phyloP scores from a whole-genome alignment of 192 early-diverging fungal genomes.

The Umbelopsis sp. region DNA sequence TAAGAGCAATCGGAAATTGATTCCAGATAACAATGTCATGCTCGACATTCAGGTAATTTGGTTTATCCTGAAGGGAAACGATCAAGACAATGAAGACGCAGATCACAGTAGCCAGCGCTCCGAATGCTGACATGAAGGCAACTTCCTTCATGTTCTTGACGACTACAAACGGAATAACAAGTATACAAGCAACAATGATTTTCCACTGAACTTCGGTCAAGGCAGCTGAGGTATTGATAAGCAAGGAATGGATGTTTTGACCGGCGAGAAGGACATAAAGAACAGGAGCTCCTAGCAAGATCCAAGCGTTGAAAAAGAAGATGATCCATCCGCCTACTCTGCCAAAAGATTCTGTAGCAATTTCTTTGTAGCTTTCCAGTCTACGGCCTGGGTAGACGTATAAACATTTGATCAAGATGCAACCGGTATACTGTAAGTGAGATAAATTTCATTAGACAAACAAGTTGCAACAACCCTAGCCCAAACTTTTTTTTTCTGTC shows the following conservation, averaged over 20 bases:
- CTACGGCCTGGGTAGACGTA: conserved; percentile 32
- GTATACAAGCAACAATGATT: conserved; percentile 52
- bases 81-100: conserved; percentile 61
- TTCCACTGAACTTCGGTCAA: conserved; percentile 57
- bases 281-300: conserved; percentile 54
- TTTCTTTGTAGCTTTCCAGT: conserved; percentile 38
- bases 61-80: conserved; percentile 51
- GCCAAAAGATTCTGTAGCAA: conserved; percentile 49
- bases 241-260: conserved; percentile 57
- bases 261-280: conserved; percentile 69
- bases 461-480: too few species aligned
- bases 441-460: neutral
- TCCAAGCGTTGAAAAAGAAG: conserved; percentile 57
- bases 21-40: conserved; percentile 47
- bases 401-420: conserved; percentile 36
- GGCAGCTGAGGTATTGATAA: conserved; percentile 44
- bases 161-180: conserved; percentile 64
- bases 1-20: conserved; percentile 64
- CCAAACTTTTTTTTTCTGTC: neutral
- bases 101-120: conserved; percentile 61
- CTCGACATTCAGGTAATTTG: conserved; percentile 40
- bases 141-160: conserved; percentile 74
- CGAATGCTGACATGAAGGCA: conserved; percentile 59
- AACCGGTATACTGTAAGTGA: conserved; percentile 37
- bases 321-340: conserved; percentile 49